Base-by-base conservation (phyloP, 495 filamentous ascomycete genomes). In the Aspergillus carlsbadensis region DNA sequence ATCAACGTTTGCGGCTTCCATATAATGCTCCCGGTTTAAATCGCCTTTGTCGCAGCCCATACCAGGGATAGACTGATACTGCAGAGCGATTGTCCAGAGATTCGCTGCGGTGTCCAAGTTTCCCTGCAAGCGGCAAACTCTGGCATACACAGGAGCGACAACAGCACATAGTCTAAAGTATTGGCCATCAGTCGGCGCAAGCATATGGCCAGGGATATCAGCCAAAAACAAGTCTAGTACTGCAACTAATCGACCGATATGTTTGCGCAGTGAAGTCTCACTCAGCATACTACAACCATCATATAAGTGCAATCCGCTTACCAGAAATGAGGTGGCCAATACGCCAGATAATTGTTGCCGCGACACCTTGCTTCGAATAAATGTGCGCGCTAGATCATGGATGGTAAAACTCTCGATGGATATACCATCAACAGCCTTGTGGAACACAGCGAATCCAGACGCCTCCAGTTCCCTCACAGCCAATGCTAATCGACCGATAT, bases 1-100 rank as follows among this genome's bases (percentile, higher is more conserved):
- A 26, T 40, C 34, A 15, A 51, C 15, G 11, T 40, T n/a, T 1
- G 48, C 48, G 7, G 48, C 48, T 26, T 51, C 48, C 34, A 51
- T 26, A 10, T 11, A 13, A n/a, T 37, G 11, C 20, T 51, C 10
- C 44, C 49, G 13, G 22, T 31, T 7, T 6, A 15, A 2, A 4
- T 45, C 22, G 13, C 24, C 3, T 45, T 24, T 31, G n/a, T n/a
- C n/a, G n/a, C n/a, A n/a, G n/a, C n/a, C n/a, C n/a, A n/a, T n/a
- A n/a, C n/a, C n/a, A n/a, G n/a, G n/a, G n/a, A 51, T 11, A 8
- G 29, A 51, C 17, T 21, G 34, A 24, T 26, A 24, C 13, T 51
- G 48, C 1, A 51, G 31, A 1, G 17, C 17, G 13, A 51, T 39
- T 22, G 7, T 24, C 48, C 48, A 51, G 8, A 51, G 31, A 5